Conservation (phyloP, 176 grass and related monocot genomes). For the Neostapfia colusana region DNA sequence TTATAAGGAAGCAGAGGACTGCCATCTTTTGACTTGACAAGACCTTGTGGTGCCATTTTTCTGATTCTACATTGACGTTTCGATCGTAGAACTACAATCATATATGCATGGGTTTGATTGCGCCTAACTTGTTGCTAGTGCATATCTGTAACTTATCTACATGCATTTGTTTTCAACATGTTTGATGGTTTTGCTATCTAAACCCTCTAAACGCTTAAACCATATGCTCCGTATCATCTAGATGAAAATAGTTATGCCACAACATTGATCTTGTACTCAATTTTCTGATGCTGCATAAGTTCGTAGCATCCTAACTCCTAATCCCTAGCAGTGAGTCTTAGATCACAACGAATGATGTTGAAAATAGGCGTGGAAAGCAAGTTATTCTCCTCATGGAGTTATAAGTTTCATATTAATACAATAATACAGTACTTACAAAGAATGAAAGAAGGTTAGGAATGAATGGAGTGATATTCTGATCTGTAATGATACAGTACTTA, state of each 20-base stretch:
- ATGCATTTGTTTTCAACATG: neutral
- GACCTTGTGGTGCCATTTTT: constrained; percentile 26
- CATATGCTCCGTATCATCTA: neutral
- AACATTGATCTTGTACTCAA: no score
- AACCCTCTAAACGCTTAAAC: neutral
- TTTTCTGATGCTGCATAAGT: no score
- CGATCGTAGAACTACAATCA: neutral
- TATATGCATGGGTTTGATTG: neutral
- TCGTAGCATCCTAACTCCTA: neutral
- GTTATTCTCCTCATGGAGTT: neutral
- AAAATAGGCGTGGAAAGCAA: neutral
- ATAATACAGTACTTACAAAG: neutral
- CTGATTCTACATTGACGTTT: neutral
- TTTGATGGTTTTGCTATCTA: neutral
- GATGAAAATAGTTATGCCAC: neutral
- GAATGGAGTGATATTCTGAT: no score
- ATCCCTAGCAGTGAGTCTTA: neutral
- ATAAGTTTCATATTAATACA: neutral
- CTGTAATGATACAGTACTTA: no score
- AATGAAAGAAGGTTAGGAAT: neutral
- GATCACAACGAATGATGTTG: neutral
- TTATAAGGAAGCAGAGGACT: constrained; percentile 16
- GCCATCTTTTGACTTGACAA: constrained; percentile 42
- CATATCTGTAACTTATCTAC: neutral
- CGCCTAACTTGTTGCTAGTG: neutral